Evolutionary conservation across 805 yeast species (phyloP).

Genomic region (Spathaspora girioi): DNA sequence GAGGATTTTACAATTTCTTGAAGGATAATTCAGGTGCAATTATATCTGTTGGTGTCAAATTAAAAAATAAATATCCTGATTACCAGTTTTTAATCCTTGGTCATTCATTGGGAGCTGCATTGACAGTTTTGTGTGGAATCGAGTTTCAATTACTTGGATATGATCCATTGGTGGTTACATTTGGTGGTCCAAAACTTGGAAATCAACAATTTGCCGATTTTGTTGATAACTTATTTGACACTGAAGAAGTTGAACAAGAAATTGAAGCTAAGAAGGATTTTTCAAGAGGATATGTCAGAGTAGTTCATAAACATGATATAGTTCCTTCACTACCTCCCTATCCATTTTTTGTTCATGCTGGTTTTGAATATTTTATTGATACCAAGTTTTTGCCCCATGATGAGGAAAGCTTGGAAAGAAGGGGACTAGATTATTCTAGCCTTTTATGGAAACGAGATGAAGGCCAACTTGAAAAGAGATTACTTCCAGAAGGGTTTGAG

Average conservation of each 20-base stretch:
- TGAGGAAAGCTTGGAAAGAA: slow-evolving; percentile 13
- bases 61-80: slow-evolving; percentile 37
- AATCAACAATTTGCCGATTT: slow-evolving; percentile 47
- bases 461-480: background rate
- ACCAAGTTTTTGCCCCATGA: slow-evolving; percentile 37
- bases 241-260: slow-evolving; percentile 20
- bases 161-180: slow-evolving; percentile 53
- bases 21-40: slow-evolving; percentile 37
- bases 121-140: slow-evolving; percentile 59
- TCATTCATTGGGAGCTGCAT: slow-evolving; percentile 76
- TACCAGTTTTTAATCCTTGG: slow-evolving; percentile 58
- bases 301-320: slow-evolving; percentile 54
- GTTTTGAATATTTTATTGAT: slow-evolving; percentile 46
- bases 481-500: background rate
- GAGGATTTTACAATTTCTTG: slow-evolving; percentile 55
- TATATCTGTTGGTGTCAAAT: slow-evolving; percentile 28
- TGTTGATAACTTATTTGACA: slow-evolving; percentile 48
- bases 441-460: background rate
- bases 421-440: slow-evolving; percentile 7
- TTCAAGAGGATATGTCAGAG: slow-evolving; percentile 46
- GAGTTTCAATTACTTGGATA: slow-evolving; percentile 56
- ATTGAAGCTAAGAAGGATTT: slow-evolving; percentile 21
- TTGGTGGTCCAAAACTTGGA: slow-evolving; percentile 66
- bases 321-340: slow-evolving; percentile 61
- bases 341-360: slow-evolving; percentile 42